Evolutionary conservation across 163 green algal genomes (phyloP), one percentile per base, ranked within the genome.

Genomic region (Scenedesmus sp.): DNA sequence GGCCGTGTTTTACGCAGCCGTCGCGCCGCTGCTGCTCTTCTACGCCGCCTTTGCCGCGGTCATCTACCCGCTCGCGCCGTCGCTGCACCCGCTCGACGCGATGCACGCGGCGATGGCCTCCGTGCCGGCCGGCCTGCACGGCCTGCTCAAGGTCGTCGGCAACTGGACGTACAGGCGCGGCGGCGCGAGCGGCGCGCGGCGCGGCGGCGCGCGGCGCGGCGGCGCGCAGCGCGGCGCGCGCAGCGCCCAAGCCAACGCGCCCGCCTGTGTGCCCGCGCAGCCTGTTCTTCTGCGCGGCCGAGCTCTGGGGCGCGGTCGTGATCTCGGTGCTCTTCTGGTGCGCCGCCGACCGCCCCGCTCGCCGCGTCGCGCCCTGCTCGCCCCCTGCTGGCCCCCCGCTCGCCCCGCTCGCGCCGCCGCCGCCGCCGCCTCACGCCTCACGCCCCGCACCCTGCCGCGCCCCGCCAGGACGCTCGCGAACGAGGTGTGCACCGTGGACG

Each of bases 311-410:
- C 24, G 78, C 77, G 0, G 92, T 96, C 1, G 92, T 95, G 57
- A 97, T 97, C 82, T 89, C 76, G 53, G 84, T 97, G 24, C 86
- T 97, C 20, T 97, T 97, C 86, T 97, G 93, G 93, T 87, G 75
- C 63, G 79, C n/a, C 13, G 20, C 9, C n/a, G n/a, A n/a, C n/a
- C n/a, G n/a, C n/a, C n/a, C n/a, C n/a, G 31, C 24, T 14, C 10
- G 48, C 15, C 24, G 60, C 24, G 29, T 18, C 11, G 60, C 24
- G 60, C 13, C 24, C 24, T 22, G 31, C 48, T 18, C 17, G 48
- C 17, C 48, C 48, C 48, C 17, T 57, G 48, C 17, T 57, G 48
- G 48, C n/a, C n/a, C n/a, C n/a, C n/a, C n/a, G n/a, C n/a, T n/a
- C n/a, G n/a, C n/a, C n/a, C n/a, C n/a, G n/a, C n/a, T n/a, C n/a